Base-by-base conservation (phyloP, 2,329 filamentous ascomycete species). In the Scytalidium lignicola region DNA sequence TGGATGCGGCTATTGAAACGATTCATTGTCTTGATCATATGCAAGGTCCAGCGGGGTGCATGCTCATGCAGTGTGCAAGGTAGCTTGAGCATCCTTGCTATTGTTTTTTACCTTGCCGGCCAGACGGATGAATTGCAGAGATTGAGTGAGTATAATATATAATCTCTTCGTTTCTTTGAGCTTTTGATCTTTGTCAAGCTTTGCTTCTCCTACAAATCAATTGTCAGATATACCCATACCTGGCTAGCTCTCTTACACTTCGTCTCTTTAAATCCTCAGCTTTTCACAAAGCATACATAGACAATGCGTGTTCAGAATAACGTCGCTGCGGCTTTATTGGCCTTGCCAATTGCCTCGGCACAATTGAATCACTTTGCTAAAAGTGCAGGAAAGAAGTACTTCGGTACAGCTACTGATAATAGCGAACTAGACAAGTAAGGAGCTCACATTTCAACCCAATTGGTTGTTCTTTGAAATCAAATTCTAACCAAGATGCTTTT, bases 361-460 rank as follows among this genome's bases (percentile, higher is more conserved):
- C 70, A 71, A 60, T 73, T 83, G 17, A 69, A 81, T 60, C 66
- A 73, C 53, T 70, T 81, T 22, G 79, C 80, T 43, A 70, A 74
- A 51, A 71, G 71, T 46, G 76, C 78, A 39, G 81, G 80, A 18
- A 70, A 78, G 53, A 61, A 74, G 54, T 75, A 79, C 55, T 79
- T 81, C 37, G 65, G 78, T 40, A 79, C 80, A 1, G 82, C 83
- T 1, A 79, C 81, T 40, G 79, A 86, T 62, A 76, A 74, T 2
- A 62, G 64, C 2, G 74, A 79, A 54, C 62, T 79, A 29, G 70
- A 67, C 41, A 78, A 86, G 32, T 37, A 37, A 37, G 32, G 15
- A 10, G 23, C 23, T 26, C 10, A 15, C 32, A 37, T 17, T n/a
- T 4, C 12, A 37, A 7, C 7, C 26, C 15, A 37, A 9, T 37